Evolutionary conservation across 2,329 filamentous ascomycete genomes (phyloP).

Genomic region (Colletotrichum ledebouriae): DNA sequence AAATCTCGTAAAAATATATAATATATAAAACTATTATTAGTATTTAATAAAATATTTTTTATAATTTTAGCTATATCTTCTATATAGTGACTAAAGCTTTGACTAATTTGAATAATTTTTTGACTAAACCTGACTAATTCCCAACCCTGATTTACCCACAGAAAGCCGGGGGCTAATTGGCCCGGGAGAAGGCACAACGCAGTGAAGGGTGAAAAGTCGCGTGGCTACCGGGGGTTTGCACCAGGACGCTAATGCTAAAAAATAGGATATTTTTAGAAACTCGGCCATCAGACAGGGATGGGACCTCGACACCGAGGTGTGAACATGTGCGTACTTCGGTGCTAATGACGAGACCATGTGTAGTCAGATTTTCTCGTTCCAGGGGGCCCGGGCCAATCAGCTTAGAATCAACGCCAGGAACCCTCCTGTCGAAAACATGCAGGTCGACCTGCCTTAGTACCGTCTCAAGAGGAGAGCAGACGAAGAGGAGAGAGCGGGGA

Average conservation of each 20-base stretch:
- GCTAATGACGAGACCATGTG: constrained; percentile 4
- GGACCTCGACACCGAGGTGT: constrained; percentile 21
- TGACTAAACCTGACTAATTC: too few species aligned
- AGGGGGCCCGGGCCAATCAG: constrained; percentile 28
- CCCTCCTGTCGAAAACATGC: constrained; percentile 15
- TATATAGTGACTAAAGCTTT: too few species aligned
- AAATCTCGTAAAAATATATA: too few species aligned
- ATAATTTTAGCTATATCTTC: too few species aligned
- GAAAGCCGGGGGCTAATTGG: constrained; percentile 28
- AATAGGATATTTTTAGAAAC: constrained; percentile 42
- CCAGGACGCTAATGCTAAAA: constrained; percentile 35
- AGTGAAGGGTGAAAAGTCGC: constrained; percentile 22
- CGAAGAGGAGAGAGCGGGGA: too few species aligned
- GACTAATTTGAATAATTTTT: too few species aligned
- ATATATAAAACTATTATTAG: too few species aligned
- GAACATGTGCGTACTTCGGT: too few species aligned
- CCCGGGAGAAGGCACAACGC: not conserved
- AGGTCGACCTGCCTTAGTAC: constrained; percentile 25
- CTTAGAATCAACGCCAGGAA: constrained; percentile 28
- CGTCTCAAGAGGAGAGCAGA: constrained; percentile 26
- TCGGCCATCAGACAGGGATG: constrained; percentile 14
- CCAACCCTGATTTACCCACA: constrained; percentile 41
- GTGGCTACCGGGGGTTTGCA: constrained; percentile 34
- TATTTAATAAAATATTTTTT: too few species aligned
- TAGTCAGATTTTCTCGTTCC: constrained; percentile 5